A percentile compares a stretch with the other conserved stretches of the same genome.
These are phyloP conservation scores for Dothidotthia symphoricarpi DNA, from an alignment of 2,329 filamentous ascomycete species.

Conservation along the genomic window DNA sequence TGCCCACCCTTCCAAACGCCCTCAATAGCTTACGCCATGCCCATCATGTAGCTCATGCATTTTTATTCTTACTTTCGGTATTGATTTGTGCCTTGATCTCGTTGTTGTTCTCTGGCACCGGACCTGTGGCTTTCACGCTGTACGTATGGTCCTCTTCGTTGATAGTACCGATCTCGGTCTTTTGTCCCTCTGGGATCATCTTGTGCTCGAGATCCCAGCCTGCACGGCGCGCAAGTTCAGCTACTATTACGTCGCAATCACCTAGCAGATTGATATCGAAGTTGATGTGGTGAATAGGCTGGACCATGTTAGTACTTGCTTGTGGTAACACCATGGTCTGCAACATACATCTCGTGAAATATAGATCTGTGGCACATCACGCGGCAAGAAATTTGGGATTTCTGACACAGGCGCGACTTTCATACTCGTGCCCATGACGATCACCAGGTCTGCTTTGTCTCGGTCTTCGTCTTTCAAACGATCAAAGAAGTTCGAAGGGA, in stretches of 20 bases:
- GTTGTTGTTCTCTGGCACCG: conserved; percentile 17
- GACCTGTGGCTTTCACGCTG: conserved; percentile 25
- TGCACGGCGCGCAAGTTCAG: conserved; percentile 77
- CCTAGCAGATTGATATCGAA: conserved; percentile 97
- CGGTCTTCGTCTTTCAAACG: conserved; percentile 80
- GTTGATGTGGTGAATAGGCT: conserved; percentile 81
- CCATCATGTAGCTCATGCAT: too few species aligned
- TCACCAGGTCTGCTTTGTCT: conserved; percentile 78
- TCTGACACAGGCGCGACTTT: conserved; percentile 95
- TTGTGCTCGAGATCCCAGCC: conserved; percentile 79
- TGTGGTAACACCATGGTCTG: neutral
- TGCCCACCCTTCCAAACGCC: too few species aligned
- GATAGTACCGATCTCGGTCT: conserved; percentile 53
- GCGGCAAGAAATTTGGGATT: conserved; percentile 75
- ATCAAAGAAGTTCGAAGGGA: conserved; percentile 78
- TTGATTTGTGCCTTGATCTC: conserved; percentile 9
- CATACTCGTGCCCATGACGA: conserved; percentile 93
- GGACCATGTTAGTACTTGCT: conserved; percentile 6
- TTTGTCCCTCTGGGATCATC: conserved; percentile 71
- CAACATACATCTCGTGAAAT: conserved; percentile 69
- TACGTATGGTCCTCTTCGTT: conserved; percentile 33
- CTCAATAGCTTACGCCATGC: too few species aligned
- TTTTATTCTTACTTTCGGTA: conserved; percentile 1
- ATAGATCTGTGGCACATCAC: conserved; percentile 84
- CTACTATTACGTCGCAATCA: conserved; percentile 86